Percentiles rank a stretch among this genome's conserved stretches.
Conservation (phyloP, 176 grass and related monocot species). For the Dendrocalamus sinicus region DNA sequence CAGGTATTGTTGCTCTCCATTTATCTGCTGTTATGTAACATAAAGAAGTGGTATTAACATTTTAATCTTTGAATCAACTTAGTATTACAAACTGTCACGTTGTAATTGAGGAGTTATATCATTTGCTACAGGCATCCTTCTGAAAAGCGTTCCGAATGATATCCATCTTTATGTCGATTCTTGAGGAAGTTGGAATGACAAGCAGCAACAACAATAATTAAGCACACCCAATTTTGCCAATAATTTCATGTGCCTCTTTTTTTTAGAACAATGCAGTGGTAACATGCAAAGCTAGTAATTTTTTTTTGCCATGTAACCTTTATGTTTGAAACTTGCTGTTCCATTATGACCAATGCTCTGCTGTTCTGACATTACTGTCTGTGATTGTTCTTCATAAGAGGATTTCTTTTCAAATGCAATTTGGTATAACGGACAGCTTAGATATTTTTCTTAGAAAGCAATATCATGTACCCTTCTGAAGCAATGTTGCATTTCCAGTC, state of each 20-base stretch:
- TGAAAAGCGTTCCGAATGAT: background rate
- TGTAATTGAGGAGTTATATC: background rate
- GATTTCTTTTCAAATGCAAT: background rate
- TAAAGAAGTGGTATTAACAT: background rate
- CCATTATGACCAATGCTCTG: background rate
- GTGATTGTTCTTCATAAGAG: background rate
- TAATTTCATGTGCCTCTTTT: background rate
- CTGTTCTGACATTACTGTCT: background rate
- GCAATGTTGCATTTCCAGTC: conserved; percentile 25
- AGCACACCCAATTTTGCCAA: background rate
- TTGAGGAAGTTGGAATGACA: background rate
- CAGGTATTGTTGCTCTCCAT: background rate
- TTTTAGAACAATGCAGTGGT: background rate
- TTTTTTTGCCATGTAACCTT: background rate
- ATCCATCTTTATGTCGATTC: background rate
- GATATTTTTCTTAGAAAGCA: conserved; percentile 29
- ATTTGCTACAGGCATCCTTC: background rate
- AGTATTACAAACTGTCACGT: background rate
- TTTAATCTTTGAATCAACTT: background rate
- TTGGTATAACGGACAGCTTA: background rate
- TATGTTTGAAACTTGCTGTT: conserved; percentile 6
- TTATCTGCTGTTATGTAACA: background rate
- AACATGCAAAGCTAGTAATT: background rate
- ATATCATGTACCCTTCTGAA: background rate
- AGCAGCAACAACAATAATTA: conserved; percentile 19